These are phyloP conservation scores for Mallotus nudiflorus DNA, from an alignment of 345 rosid species.

Conservation along the genomic window DNA sequence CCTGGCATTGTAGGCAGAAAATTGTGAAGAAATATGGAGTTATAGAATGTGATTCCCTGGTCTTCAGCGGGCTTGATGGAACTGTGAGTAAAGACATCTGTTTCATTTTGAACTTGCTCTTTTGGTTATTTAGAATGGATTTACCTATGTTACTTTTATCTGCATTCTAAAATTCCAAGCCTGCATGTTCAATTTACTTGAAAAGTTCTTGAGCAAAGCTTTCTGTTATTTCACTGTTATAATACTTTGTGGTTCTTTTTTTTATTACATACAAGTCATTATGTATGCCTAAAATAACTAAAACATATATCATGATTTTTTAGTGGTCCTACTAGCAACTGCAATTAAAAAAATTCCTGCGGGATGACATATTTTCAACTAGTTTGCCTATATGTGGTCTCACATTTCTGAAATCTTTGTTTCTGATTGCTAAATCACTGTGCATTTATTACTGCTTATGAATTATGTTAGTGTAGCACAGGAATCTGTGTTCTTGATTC, in stretches of 20 bases:
- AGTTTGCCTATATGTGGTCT: neutral
- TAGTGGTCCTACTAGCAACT: neutral
- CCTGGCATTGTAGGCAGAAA: constrained; percentile 74
- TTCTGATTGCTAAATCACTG: neutral
- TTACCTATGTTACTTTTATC: neutral
- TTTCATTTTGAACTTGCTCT: constrained; percentile 7
- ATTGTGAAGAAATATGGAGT: constrained; percentile 69
- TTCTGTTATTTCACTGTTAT: neutral
- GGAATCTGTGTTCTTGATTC: no score
- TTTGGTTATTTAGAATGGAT: constrained; percentile 1
- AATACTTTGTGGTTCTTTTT: neutral
- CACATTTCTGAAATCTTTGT: neutral
- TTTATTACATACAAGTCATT: neutral
- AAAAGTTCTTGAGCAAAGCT: constrained; percentile 1
- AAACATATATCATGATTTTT: neutral
- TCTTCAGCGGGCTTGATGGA: constrained; percentile 72
- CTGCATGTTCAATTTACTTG: neutral
- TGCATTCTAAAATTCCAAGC: neutral
- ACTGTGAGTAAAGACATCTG: constrained; percentile 59
- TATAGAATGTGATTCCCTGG: constrained; percentile 78
- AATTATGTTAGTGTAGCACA: neutral
- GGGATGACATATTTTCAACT: neutral
- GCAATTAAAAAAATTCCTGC: neutral
- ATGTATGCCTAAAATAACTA: neutral
- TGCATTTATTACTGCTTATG: neutral